Evolutionary conservation across 129 eudicot species (phyloP).

Genomic region (Helianthus annuus): HanXRQr2.0-SUNRISE NC_035433.2:59551361-59551860

Average conservation of each 20-base stretch:
- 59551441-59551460: slow-evolving; percentile 26
- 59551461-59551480: not conserved
- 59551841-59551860: slow-evolving; percentile 3
- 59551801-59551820: not conserved
- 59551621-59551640: slow-evolving; percentile 88
- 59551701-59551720: slow-evolving; percentile 60
- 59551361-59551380: slow-evolving; percentile 54
- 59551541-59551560: not conserved
- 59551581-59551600: slow-evolving; percentile 54
- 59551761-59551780: slow-evolving; percentile 78
- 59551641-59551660: slow-evolving; percentile 97
- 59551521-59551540: not conserved
- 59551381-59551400: slow-evolving; percentile 50
- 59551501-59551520: not conserved
- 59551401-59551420: slow-evolving; percentile 38
- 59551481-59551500: not conserved
- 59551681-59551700: slow-evolving; percentile 43
- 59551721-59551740: slow-evolving; percentile 88
- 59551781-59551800: slow-evolving; percentile 34
- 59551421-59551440: slow-evolving; percentile 44
- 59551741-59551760: slow-evolving; percentile 95
- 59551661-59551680: slow-evolving; percentile 46
- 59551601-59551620: slow-evolving; percentile 73
- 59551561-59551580: slow-evolving; percentile 33
- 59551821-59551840: not conserved